A percentile compares a stretch with the other conserved stretches of the same genome.
These are phyloP conservation scores for Candida frijolesensis DNA, from an alignment of 1,139 yeast species.

Conservation along the genomic window DNA sequence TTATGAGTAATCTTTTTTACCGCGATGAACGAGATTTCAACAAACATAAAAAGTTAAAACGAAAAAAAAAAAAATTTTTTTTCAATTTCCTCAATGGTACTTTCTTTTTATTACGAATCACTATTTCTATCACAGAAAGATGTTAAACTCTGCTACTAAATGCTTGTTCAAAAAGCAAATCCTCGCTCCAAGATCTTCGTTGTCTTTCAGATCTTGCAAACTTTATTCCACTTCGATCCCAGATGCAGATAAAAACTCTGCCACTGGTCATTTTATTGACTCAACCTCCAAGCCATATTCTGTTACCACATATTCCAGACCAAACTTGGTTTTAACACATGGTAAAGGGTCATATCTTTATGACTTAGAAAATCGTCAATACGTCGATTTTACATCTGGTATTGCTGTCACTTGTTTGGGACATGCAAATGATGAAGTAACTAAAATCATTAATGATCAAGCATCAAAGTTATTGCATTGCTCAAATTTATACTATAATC, in stretches of 20 bases:
- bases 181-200: not conserved
- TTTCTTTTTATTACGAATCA: not conserved
- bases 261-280: conserved; percentile 35
- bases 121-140: not conserved
- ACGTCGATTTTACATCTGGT: conserved; percentile 91
- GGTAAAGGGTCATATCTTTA: conserved; percentile 76
- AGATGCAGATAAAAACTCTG: conserved; percentile 23
- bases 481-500: conserved; percentile 82
- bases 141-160: conserved; percentile 2
- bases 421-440: conserved; percentile 74
- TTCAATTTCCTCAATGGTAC: not conserved
- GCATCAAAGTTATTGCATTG: conserved; percentile 75
- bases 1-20: not conserved
- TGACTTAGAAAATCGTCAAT: conserved; percentile 77
- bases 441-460: conserved; percentile 72
- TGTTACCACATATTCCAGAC: conserved; percentile 84
- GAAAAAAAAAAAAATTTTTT: not conserved
- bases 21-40: not conserved
- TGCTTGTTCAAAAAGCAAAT: not conserved
- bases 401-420: conserved; percentile 97
- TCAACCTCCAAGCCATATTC: conserved; percentile 54
- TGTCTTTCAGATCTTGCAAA: not conserved
- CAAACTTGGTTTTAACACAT: conserved; percentile 66
- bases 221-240: conserved; percentile 10
- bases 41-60: not conserved